Percentiles rank a stretch among this genome's conserved stretches.
phyloP scores from a whole-genome alignment of 371 early-diverging fungal genomes.

The Mucor indicus region DNA sequence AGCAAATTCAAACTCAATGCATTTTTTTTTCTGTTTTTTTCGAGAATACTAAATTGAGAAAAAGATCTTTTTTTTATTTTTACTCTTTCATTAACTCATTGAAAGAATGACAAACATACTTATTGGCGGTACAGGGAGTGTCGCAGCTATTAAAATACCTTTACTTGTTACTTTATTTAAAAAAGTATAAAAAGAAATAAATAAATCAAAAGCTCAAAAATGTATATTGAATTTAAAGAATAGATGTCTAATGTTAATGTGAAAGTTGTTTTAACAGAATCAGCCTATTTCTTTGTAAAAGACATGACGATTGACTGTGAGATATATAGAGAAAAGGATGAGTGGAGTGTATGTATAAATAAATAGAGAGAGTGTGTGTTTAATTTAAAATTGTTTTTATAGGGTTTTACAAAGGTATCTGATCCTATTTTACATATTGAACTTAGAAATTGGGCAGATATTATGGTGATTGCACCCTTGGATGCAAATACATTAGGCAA shows the following conservation, averaged over 20 bases:
- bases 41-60: too few relatives aligned
- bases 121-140: conserved; percentile 87
- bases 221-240: conserved; percentile 4
- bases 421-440: conserved; percentile 97
- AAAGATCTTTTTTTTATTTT: too few relatives aligned
- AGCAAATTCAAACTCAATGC: too few relatives aligned
- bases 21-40: too few relatives aligned
- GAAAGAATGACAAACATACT: conserved; percentile 63
- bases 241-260: conserved; percentile 51
- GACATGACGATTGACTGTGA: conserved; percentile 41
- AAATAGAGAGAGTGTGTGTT: too few relatives aligned
- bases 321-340: conserved; percentile 79
- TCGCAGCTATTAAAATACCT: conserved; percentile 81
- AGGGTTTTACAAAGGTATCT: conserved; percentile 75
- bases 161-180: conserved; percentile 25
- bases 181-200: conserved; percentile 28
- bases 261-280: conserved; percentile 69
- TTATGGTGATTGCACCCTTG: conserved; percentile 85
- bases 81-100: too few relatives aligned
- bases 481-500: conserved; percentile 96
- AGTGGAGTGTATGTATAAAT: conserved; percentile 82
- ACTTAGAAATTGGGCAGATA: conserved; percentile 95
- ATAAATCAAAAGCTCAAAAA: too few relatives aligned
- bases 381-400: conserved; percentile 1
- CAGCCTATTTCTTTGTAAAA: conserved; percentile 83